phyloP scores from a whole-genome alignment of 768 basidiomycete genomes.

The Stropharia rugosoannulata region DNA sequence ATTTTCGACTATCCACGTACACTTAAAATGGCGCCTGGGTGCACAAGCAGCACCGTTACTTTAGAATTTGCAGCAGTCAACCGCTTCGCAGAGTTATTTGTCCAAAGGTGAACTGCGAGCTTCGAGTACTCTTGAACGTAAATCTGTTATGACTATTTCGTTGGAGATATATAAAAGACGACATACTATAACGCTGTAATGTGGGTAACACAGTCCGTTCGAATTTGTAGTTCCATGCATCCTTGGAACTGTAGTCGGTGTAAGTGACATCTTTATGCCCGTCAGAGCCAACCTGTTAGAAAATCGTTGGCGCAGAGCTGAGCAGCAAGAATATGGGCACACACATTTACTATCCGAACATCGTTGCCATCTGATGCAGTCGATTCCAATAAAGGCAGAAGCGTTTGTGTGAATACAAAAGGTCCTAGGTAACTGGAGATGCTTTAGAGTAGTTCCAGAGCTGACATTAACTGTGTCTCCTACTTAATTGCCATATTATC shows the following conservation, averaged over 20 bases:
- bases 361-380: constrained; percentile 18
- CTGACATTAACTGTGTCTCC: neutral
- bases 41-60: constrained; percentile 13
- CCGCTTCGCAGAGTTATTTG: constrained; percentile 20
- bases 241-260: constrained; percentile 16
- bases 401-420: constrained; percentile 24
- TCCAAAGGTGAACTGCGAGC: constrained; percentile 23
- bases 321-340: neutral
- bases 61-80: constrained; percentile 13
- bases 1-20: constrained; percentile 3
- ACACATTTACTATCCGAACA: constrained; percentile 23
- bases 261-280: constrained; percentile 16
- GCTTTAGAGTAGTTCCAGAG: neutral
- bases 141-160: neutral
- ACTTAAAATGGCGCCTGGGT: constrained; percentile 23
- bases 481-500: constrained; percentile 20
- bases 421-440: constrained; percentile 18
- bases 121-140: constrained; percentile 17
- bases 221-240: constrained; percentile 21
- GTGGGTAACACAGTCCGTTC: constrained; percentile 12
- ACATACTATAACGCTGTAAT: constrained; percentile 18
- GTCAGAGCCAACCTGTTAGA: constrained; percentile 13
- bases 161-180: neutral
- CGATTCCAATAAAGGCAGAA: constrained; percentile 23
- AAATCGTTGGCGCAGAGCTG: neutral